Evolutionary conservation across 192 early-diverging fungal genomes (phyloP), one percentile per base, ranked within the genome.

Genomic region (Coemansia javaensis): DNA sequence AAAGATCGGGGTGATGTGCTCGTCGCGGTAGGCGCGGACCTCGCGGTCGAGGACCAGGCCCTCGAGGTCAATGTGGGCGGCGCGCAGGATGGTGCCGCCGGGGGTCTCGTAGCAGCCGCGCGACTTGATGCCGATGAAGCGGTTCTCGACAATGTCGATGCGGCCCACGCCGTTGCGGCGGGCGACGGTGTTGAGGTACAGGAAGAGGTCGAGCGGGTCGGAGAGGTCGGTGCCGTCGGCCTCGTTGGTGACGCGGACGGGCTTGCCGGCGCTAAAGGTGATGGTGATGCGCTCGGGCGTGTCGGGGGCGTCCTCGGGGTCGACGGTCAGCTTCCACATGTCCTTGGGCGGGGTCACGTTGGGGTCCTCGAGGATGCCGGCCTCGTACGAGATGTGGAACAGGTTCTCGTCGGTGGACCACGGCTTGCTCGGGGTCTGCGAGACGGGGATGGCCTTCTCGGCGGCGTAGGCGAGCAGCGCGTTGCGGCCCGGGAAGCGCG

Each of bases 341-440:
- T 97, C 92, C 64, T 82, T 85, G 62, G 94, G 93, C 37, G 96
- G 96, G n/a, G 92, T 93, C 37, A 82, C 79, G 75, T 89, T 81
- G 43, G 96, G 96, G 58, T 99, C 91, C 73, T 99, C 94, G 22
- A 99, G 86, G 47, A 97, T 92, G 54, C 94, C 96, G 53, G 94
- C 93, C 77, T 98, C 95, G 63, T 91, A 96, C 12, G 92, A 95
- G 75, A 96, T 98, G 78, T 98, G 93, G 85, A 91, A 96, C 49
- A 98, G 76, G 82, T 96, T 98, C 79, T 98, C 96, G 72, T 99
- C 96, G 10, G 94, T 99, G 15, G 92, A 95, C 94, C 96, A 99
- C 25, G 94, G 94, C 81, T 96, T 94, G 76, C 87, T 84, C 20
- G 84, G 81, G 16, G 96, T 99, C 81, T 99, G 96, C 38, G 86